Base-by-base conservation (phyloP, 176 grass and related monocot species). In the Cocos nucifera region DNA sequence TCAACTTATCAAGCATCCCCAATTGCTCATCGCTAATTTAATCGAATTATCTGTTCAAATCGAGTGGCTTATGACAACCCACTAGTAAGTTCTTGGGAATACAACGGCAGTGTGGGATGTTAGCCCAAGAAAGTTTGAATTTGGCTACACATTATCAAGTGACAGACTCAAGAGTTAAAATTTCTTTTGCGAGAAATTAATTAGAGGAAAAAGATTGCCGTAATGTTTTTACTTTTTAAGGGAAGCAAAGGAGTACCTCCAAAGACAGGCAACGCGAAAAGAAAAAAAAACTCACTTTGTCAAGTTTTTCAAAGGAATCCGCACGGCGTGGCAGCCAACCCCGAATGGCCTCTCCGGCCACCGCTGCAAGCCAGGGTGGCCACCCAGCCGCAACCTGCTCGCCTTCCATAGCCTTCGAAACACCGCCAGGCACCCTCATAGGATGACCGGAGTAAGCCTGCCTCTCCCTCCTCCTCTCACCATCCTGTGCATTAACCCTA, bases 291-390 rank as follows among this genome's bases (percentile, higher is more conserved):
- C 32, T 66, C 32, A 92, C 94, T 85, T 98, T 98, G 73, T 98
- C 94, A 48, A 98, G 94, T 79, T 98, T 98, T 82, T 98, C 94
- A 61, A 98, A 98, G 2, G 94, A 86, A 81, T 98, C 94, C 4
- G 94, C 94, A 30, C 82, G 81, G 55, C 94, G 94, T 0, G 94
- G 94, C 21, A 98, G 81, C 94, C 94, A 98, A 4, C 94, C 94
- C n/a, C 79, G 79, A 51, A 98, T 86, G 67, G 94, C 94, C 66
- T 98, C 94, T 50, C 79, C 77, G 0, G 94, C 94, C 25, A 93
- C 94, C 54, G 82, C 53, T 19, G 83, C 84, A 32, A 98, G 81
- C 94, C 88, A 98, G 54, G 87, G 76, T 5, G 94, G 94, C 94
- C 94, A 98, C 6, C 94, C 94, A 0, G 77, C 88, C 1, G 88